These are phyloP conservation scores for Miscanthus lutarioriparius DNA, from an alignment of 176 grass and related monocot species.

Conservation along the genomic window DNA sequence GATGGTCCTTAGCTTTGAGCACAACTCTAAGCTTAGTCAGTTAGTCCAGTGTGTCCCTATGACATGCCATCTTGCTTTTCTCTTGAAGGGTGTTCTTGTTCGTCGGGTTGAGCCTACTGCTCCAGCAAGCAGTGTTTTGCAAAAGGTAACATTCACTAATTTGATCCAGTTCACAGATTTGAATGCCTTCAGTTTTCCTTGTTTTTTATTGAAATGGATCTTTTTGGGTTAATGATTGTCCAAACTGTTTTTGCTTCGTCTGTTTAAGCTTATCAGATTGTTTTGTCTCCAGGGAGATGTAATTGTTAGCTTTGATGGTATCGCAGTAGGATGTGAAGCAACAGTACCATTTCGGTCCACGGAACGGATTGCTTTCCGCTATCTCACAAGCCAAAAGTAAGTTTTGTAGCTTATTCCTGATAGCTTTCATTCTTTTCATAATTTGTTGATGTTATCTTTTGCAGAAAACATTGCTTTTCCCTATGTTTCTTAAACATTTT, in stretches of 20 bases:
- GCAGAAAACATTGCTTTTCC: not conserved
- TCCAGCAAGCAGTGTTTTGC: conserved; percentile 69
- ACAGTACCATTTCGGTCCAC: conserved; percentile 93
- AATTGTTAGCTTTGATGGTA: conserved; percentile 93
- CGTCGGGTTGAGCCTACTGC: conserved; percentile 94
- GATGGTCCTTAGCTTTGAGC: conserved; percentile 13
- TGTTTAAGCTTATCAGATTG: conserved; percentile 28
- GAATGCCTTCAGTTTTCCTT: conserved; percentile 12
- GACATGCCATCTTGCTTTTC: conserved; percentile 37
- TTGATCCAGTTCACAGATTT: conserved; percentile 24
- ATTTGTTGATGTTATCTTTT: not conserved
- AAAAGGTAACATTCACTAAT: conserved; percentile 55
- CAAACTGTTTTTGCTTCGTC: conserved; percentile 25
- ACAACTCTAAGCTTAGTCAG: conserved; percentile 2
- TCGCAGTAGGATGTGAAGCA: conserved; percentile 83
- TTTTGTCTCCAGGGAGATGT: conserved; percentile 88
- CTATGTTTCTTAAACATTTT: not conserved
- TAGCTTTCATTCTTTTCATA: conserved; percentile 8
- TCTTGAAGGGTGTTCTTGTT: conserved; percentile 84
- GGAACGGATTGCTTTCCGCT: conserved; percentile 93
- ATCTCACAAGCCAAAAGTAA: conserved; percentile 98
- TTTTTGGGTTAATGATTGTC: conserved; percentile 27
- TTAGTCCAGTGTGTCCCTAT: conserved; percentile 23
- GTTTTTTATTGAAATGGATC: conserved; percentile 22
- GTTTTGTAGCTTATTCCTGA: conserved; percentile 25